Percentiles rank a stretch among this genome's conserved stretches.
Evolutionary conservation across 495 filamentous ascomycete species (phyloP).

Genomic region (Diplogelasinospora grovesii): DNA sequence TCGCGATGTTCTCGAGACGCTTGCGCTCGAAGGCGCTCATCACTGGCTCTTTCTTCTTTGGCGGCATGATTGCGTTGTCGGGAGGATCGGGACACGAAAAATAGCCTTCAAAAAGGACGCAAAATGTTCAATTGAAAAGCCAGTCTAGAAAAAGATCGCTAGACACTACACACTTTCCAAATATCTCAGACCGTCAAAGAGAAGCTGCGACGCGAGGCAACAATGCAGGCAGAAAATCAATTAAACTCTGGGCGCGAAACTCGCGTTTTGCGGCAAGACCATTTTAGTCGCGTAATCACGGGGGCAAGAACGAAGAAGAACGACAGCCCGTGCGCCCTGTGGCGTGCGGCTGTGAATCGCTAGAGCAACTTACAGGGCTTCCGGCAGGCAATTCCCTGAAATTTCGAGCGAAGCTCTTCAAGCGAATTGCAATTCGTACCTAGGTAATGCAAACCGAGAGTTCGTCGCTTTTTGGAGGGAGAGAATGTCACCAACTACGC

Average conservation of each 20-base stretch:
- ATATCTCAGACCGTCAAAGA: no score
- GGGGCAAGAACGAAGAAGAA: background rate
- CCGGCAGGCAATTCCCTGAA: no score
- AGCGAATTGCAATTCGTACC: no score
- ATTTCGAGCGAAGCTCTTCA: no score
- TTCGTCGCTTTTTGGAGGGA: no score
- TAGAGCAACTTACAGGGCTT: no score
- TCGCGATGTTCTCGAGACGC: conserved; percentile 49
- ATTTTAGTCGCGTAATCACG: conserved; percentile 1
- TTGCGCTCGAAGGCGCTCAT: conserved; percentile 51
- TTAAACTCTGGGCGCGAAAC: conserved; percentile 13
- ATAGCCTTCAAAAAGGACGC: no score
- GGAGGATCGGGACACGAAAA: background rate
- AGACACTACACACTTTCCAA: background rate
- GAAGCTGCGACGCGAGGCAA: background rate
- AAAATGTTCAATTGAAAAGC: no score
- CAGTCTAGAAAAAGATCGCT: conserved; percentile 1
- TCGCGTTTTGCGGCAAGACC: conserved; percentile 1
- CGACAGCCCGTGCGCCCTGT: no score
- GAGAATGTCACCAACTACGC: no score
- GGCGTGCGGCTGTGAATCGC: no score
- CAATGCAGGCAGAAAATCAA: conserved; percentile 12
- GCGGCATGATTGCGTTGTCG: conserved; percentile 14
- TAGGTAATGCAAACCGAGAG: no score
- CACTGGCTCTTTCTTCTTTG: conserved; percentile 19